These are phyloP conservation scores for Lactarius trivialis DNA, from an alignment of 768 basidiomycete species.

Conservation along the genomic window DNA sequence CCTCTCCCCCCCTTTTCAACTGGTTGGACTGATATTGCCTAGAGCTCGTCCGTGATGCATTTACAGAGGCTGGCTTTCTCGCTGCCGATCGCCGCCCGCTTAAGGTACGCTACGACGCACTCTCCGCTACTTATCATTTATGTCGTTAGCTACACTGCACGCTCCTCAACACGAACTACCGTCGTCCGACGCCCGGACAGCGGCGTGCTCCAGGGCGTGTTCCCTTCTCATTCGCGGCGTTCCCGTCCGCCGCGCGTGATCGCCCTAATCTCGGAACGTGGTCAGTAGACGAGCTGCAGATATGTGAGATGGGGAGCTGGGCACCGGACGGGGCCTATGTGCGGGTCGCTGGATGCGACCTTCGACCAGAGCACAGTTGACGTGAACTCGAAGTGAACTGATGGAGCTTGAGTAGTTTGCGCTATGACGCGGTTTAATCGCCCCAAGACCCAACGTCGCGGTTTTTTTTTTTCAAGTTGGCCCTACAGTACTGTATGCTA, in stretches of 20 bases:
- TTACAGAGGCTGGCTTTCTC: constrained; percentile 30
- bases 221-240: constrained; percentile 37
- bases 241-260: background rate
- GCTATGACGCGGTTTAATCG: no score
- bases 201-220: constrained; percentile 24
- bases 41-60: constrained; percentile 31
- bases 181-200: constrained; percentile 27
- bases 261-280: constrained; percentile 41
- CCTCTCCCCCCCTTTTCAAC: background rate
- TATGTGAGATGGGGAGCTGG: background rate
- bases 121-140: no score
- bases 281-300: background rate
- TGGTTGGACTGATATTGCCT: background rate
- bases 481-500: no score
- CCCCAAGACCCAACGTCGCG: no score
- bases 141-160: constrained; percentile 34
- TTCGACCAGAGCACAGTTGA: background rate
- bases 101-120: constrained; percentile 27
- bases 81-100: constrained; percentile 31
- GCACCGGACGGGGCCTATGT: constrained; percentile 49
- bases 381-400: background rate
- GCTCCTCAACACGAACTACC: constrained; percentile 34
- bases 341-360: constrained; percentile 25
- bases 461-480: no score
- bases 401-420: background rate